Base-by-base conservation (phyloP, 148 eudicot genomes). In the Dianthus caryophyllus region DNA sequence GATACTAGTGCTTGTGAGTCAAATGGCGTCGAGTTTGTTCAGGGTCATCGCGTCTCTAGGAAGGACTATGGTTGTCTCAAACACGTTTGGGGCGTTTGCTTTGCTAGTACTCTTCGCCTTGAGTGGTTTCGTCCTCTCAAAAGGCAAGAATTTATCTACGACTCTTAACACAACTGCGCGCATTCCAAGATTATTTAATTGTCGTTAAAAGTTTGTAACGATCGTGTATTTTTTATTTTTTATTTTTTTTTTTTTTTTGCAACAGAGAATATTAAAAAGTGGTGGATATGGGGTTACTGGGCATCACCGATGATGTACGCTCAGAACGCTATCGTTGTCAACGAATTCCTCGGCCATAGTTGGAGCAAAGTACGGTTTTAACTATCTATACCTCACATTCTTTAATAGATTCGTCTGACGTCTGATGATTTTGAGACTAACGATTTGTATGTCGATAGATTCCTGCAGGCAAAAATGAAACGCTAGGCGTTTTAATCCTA, bases 261-360 rank as follows among this genome's bases (percentile, higher is more conserved):
- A 56, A 64, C 81, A 90, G 94, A 70, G 1, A 16, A 81, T 31
- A 70, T 90, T 43, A 80, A 79, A 77, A 69, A 72, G 36, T 90
- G 97, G 91, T 90, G 97, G 97, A 67, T 72, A 62, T 87, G 97
- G 93, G 97, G 88, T 66, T 90, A 82, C 65, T 90, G 88, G 88
- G 21, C 73, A 8, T 90, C 97, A 29, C 94, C 97, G 2, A 15
- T 90, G 80, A 90, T 85, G 94, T 90, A 90, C 73, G 90, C 77
- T 49, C 82, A 82, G 52, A 84, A 74, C 67, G 90, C 88, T 31
- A 29, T 90, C 9, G 50, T 74, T 58, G 87, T 81, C 64, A 91
- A 91, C 64, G 97, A 91, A 71, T 83, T 91, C 72, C 80, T 74
- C 11, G 97, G 97, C 27, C 61, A 83, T 29, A 78, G 75, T 51